These are phyloP conservation scores for Cystobasidium ongulense DNA, from an alignment of 768 basidiomycete genomes.

Conservation along the genomic window DNA sequence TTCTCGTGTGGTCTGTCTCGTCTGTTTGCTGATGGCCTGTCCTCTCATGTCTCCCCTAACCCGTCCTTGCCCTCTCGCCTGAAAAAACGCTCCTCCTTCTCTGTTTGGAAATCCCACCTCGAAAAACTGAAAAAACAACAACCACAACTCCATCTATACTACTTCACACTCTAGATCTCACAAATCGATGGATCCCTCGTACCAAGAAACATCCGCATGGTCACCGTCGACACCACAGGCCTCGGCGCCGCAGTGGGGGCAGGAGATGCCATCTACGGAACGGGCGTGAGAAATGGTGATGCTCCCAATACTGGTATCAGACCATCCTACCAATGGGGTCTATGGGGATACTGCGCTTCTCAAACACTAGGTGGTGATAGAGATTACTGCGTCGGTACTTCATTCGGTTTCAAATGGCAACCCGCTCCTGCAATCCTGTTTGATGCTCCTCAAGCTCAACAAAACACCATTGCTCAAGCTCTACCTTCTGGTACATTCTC, in stretches of 20 bases:
- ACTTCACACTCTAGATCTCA: slow-evolving; percentile 26
- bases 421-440: slow-evolving; percentile 27
- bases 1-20: background rate
- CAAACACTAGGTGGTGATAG: background rate
- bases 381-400: slow-evolving; percentile 25
- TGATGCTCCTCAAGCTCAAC: slow-evolving; percentile 20
- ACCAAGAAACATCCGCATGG: slow-evolving; percentile 36
- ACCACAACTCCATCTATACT: background rate
- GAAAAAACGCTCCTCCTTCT: background rate
- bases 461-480: slow-evolving; percentile 4
- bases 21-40: background rate
- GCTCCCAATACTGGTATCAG: slow-evolving; percentile 26
- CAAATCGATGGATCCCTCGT: slow-evolving; percentile 36
- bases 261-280: slow-evolving; percentile 23
- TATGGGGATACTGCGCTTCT: slow-evolving; percentile 23
- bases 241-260: slow-evolving; percentile 27
- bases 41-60: background rate
- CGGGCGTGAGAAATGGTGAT: slow-evolving; percentile 16
- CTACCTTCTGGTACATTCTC: slow-evolving; percentile 20
- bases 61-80: background rate
- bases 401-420: slow-evolving; percentile 13
- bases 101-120: slow-evolving; percentile 15
- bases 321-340: slow-evolving; percentile 31
- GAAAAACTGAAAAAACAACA: background rate
- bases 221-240: slow-evolving; percentile 34